Evolutionary conservation across 345 rosid genomes (phyloP).

Genomic region (Hibiscus syriacus): DNA sequence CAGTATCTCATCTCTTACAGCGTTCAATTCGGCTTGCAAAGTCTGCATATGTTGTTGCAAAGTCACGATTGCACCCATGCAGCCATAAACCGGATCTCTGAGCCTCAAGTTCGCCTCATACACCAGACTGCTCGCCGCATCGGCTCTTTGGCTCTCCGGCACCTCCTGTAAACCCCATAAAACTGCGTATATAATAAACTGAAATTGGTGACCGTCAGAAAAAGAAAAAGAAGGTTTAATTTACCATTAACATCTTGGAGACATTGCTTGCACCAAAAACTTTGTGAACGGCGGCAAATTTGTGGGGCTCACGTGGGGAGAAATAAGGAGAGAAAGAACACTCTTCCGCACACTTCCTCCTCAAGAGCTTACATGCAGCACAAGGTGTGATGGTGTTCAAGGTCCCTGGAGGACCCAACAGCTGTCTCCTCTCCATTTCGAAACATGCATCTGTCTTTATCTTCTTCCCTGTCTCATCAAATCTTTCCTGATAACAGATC

Average conservation of each 20-base stretch:
- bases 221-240: background rate
- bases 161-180: slow-evolving; percentile 15
- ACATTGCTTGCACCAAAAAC: no score
- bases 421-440: slow-evolving; percentile 38
- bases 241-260: slow-evolving; percentile 64
- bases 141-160: slow-evolving; percentile 76
- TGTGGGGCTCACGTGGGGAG: no score
- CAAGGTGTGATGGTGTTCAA: slow-evolving; percentile 68
- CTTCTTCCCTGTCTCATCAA: slow-evolving; percentile 44
- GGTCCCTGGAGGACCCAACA: slow-evolving; percentile 28
- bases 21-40: slow-evolving; percentile 47
- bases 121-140: slow-evolving; percentile 64
- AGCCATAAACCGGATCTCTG: slow-evolving; percentile 69
- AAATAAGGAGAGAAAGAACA: slow-evolving; percentile 81
- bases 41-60: no score
- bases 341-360: slow-evolving; percentile 75
- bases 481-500: slow-evolving; percentile 29
- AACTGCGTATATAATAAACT: slow-evolving; percentile 11
- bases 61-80: no score
- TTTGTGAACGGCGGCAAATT: no score
- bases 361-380: slow-evolving; percentile 69
- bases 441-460: slow-evolving; percentile 25
- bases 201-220: background rate
- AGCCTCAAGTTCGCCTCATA: slow-evolving; percentile 69
- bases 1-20: slow-evolving; percentile 51